These are phyloP conservation scores for Colletotrichum simmondsii DNA, from an alignment of 2,329 filamentous ascomycete genomes.

Conservation along the genomic window DNA sequence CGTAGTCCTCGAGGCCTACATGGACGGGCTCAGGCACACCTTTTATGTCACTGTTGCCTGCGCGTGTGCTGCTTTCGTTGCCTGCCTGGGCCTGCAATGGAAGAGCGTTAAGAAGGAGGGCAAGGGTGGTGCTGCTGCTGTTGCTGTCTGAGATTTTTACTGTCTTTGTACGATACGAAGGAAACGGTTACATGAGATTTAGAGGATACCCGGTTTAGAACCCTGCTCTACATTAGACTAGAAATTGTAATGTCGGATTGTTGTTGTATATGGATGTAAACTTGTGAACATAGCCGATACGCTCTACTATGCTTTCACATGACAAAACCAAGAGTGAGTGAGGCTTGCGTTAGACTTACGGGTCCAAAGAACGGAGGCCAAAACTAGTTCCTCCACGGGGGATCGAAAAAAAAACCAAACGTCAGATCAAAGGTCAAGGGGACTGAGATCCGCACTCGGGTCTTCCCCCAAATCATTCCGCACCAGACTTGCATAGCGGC, in stretches of 20 bases:
- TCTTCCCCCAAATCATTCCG: too few species aligned
- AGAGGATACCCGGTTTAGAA: slow-evolving; percentile 27
- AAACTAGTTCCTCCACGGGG: too few species aligned
- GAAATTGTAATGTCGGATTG: slow-evolving; percentile 8
- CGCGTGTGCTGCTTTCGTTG: slow-evolving; percentile 57
- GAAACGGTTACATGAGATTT: neutral
- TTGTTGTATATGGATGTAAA: neutral
- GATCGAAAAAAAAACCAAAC: too few species aligned
- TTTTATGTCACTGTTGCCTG: slow-evolving; percentile 64
- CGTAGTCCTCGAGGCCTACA: slow-evolving; percentile 59
- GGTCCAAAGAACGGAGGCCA: too few species aligned
- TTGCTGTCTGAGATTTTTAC: slow-evolving; percentile 32
- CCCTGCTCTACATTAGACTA: slow-evolving; percentile 9
- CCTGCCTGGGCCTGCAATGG: slow-evolving; percentile 58
- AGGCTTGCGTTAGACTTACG: too few species aligned
- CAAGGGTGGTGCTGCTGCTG: slow-evolving; percentile 40
- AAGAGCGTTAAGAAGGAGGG: slow-evolving; percentile 62
- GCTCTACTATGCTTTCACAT: too few species aligned
- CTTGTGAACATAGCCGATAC: neutral
- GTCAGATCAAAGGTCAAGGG: too few species aligned
- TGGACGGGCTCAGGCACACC: slow-evolving; percentile 59
- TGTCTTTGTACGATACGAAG: neutral
- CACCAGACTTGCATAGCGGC: too few species aligned
- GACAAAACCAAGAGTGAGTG: too few species aligned
- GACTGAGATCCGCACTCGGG: too few species aligned